phyloP scores from a whole-genome alignment of 176 grass and related monocot genomes.

The Oryza nivara region DNA sequence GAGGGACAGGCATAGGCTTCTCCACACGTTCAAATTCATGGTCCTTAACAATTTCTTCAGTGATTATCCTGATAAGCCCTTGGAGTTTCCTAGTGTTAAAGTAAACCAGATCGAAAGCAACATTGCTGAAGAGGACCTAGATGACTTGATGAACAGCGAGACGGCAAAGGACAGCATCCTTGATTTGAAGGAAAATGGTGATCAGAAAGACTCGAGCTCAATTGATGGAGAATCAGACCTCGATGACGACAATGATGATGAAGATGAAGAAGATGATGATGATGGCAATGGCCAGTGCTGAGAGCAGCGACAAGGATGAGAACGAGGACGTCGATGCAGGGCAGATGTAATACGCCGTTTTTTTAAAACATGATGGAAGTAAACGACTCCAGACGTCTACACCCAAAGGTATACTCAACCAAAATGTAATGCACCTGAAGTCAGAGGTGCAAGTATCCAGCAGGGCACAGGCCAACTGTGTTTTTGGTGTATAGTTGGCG shows the following conservation, averaged over 20 bases:
- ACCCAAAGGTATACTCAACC: neutral
- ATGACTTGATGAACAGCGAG: constrained; percentile 37
- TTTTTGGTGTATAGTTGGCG: constrained; percentile 30
- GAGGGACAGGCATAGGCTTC: constrained; percentile 72
- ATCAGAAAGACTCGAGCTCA: neutral
- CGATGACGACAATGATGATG: neutral
- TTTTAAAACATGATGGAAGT: neutral
- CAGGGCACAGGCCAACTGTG: neutral
- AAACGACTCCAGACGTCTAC: neutral
- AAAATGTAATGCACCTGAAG: constrained; percentile 41
- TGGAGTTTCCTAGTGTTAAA: constrained; percentile 67
- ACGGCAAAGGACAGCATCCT: neutral
- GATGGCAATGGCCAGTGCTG: constrained; percentile 36
- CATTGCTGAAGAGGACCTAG: constrained; percentile 28
- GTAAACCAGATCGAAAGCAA: constrained; percentile 57
- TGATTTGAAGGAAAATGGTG: constrained; percentile 40
- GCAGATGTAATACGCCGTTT: constrained; percentile 27
- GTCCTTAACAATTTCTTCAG: constrained; percentile 83
- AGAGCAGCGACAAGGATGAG: constrained; percentile 4
- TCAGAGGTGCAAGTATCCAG: neutral
- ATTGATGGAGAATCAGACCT: constrained; percentile 39
- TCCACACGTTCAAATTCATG: constrained; percentile 81
- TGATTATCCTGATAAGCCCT: constrained; percentile 50
- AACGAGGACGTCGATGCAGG: constrained; percentile 21
- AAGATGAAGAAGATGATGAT: constrained; percentile 13